phyloP scores from a whole-genome alignment of 2,329 filamentous ascomycete species.

The Paraconiothyrium sp. region DNA sequence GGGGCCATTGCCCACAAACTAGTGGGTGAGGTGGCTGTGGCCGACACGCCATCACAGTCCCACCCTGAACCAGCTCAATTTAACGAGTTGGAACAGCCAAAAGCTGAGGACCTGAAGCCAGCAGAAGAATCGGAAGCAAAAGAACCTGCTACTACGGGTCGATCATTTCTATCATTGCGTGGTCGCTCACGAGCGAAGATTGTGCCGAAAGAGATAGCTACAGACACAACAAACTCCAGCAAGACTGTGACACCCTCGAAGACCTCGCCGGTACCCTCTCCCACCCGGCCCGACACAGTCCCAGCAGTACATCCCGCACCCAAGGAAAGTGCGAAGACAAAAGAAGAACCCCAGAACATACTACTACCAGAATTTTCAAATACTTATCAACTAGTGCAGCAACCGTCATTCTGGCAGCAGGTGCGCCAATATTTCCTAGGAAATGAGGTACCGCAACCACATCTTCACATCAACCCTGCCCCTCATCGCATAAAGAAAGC shows the following conservation, averaged over 20 bases:
- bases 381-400: slow-evolving; percentile 66
- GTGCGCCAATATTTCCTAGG: slow-evolving; percentile 53
- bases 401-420: slow-evolving; percentile 57
- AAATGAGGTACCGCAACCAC: slow-evolving; percentile 64
- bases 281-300: slow-evolving; percentile 36
- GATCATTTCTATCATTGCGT: slow-evolving; percentile 43
- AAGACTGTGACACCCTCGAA: slow-evolving; percentile 49
- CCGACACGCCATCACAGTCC: slow-evolving; percentile 60
- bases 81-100: slow-evolving; percentile 53
- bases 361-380: slow-evolving; percentile 74
- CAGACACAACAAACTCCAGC: slow-evolving; percentile 39
- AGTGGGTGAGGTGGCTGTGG: slow-evolving; percentile 61
- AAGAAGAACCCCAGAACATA: slow-evolving; percentile 65
- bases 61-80: slow-evolving; percentile 62
- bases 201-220: slow-evolving; percentile 27
- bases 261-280: slow-evolving; percentile 37
- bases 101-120: slow-evolving; percentile 32
- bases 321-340: slow-evolving; percentile 35
- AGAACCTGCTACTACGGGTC: slow-evolving; percentile 33
- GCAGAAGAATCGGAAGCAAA: slow-evolving; percentile 27
- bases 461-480: slow-evolving; percentile 76
- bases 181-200: slow-evolving; percentile 41
- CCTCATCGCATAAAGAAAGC: slow-evolving; percentile 81
- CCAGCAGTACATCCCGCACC: slow-evolving; percentile 37
- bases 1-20: slow-evolving; percentile 67